Evolutionary conservation across 2,329 filamentous ascomycete genomes (phyloP), one percentile per base, ranked within the genome.

Genomic region (Cladosporium sp.): DNA sequence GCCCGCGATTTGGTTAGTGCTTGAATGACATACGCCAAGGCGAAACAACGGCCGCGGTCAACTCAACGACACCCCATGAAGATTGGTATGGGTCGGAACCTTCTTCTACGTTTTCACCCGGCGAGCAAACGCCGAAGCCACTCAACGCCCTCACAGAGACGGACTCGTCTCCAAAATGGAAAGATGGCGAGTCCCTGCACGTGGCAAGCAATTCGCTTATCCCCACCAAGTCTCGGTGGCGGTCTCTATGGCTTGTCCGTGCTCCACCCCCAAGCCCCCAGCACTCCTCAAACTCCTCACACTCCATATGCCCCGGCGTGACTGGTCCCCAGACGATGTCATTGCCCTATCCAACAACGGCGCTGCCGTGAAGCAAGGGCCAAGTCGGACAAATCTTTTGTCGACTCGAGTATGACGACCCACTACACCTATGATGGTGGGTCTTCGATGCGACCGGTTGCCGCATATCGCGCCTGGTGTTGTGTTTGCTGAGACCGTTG

Each of bases 201-300:
- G 44, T 48, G 44, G 44, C 44, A 48, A 48, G 44, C 44, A 48
- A 40, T 48, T 48, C 44, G 44, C 44, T 48, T 48, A 32, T 40
- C 37, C 37, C 44, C 36, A 48, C 44, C 44, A 48, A 48, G 37
- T 40, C 44, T 48, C 20, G 40, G 18, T 30, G 36, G 18, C 44
- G 34, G 20, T n/a, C n/a, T n/a, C n/a, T n/a, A n/a, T n/a, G n/a
- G n/a, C 38, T 30, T 17, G 30, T 9, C 12, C 44, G 37, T 36
- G 36, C 44, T 48, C 44, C 44, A 48, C 44, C 36, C 37, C 44
- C 44, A 40, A 48, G 44, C 15, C 24, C 43, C 44, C 42, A 48
- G 37, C 43, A 48, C 36, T 48, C 36, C 34, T 45, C 43, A 45
- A 38, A 45, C 43, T 45, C 43, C 44, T 48, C 44, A 48, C 37